Evolutionary conservation across 2,329 filamentous ascomycete genomes (phyloP).

Genomic region (Penicillium sp.): DNA sequence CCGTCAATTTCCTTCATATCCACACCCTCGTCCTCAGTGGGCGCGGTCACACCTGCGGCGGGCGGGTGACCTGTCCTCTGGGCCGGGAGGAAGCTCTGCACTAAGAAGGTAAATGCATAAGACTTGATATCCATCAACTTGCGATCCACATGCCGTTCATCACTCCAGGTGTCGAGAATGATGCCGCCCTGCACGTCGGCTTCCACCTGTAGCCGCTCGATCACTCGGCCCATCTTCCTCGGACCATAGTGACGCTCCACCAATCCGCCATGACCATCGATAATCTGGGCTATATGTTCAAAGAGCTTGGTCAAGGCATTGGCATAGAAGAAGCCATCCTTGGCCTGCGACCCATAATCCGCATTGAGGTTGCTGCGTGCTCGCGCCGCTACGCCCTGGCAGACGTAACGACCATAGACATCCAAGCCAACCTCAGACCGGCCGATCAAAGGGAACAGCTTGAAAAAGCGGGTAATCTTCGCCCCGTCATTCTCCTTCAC

Average conservation of each 20-base stretch:
- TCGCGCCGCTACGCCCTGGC: slow-evolving; percentile 84
- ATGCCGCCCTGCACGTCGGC: slow-evolving; percentile 96
- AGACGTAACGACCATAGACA: slow-evolving; percentile 94
- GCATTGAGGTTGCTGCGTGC: slow-evolving; percentile 81
- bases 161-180: slow-evolving; percentile 91
- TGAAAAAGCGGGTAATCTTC: slow-evolving; percentile 95
- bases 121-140: slow-evolving; percentile 94
- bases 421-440: slow-evolving; percentile 87
- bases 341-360: slow-evolving; percentile 62
- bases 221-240: slow-evolving; percentile 92
- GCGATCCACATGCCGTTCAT: slow-evolving; percentile 81
- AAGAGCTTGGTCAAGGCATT: slow-evolving; percentile 89
- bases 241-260: slow-evolving; percentile 92
- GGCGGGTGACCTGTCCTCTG: slow-evolving; percentile 75
- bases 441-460: slow-evolving; percentile 92
- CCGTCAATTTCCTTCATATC: slow-evolving; percentile 97
- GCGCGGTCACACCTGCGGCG: slow-evolving; percentile 59
- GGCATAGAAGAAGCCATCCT: slow-evolving; percentile 88
- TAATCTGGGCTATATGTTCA: slow-evolving; percentile 95
- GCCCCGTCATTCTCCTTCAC: slow-evolving; percentile 83
- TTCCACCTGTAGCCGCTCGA: slow-evolving; percentile 89
- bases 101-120: slow-evolving; percentile 95
- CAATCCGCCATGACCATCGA: slow-evolving; percentile 85
- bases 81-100: slow-evolving; percentile 84
- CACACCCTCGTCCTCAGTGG: slow-evolving; percentile 87